A percentile compares a stretch with the other conserved stretches of the same genome.
These are phyloP conservation scores for Umbelopsis sp. DNA, from an alignment of 192 early-diverging fungal species.

Conservation along the genomic window DNA sequence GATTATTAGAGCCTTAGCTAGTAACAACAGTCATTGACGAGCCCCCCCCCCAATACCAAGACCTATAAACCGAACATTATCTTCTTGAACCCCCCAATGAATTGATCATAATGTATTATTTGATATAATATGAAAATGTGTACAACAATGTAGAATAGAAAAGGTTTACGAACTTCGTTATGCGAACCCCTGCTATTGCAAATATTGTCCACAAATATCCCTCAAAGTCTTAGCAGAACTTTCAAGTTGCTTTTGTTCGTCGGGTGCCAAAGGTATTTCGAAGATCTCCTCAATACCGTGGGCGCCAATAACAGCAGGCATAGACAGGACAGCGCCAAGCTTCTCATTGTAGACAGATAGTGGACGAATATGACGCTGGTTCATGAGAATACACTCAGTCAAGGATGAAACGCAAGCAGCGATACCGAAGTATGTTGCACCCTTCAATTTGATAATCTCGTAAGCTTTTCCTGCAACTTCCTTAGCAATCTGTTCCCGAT, in stretches of 20 bases:
- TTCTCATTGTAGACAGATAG: slow-evolving; percentile 67
- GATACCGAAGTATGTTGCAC: slow-evolving; percentile 85
- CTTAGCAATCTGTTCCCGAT: slow-evolving; percentile 55
- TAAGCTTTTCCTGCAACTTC: slow-evolving; percentile 76
- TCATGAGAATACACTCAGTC: slow-evolving; percentile 66
- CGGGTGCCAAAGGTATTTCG: slow-evolving; percentile 61
- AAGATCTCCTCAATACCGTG: slow-evolving; percentile 73
- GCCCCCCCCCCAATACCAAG: no score
- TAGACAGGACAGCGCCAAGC: slow-evolving; percentile 66
- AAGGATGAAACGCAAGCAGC: slow-evolving; percentile 75
- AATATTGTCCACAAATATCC: slow-evolving; percentile 53
- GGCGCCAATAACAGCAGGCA: slow-evolving; percentile 77
- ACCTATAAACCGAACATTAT: no score
- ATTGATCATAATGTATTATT: no score
- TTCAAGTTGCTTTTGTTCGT: slow-evolving; percentile 61
- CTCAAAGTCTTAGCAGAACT: slow-evolving; percentile 56
- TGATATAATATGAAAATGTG: background rate
- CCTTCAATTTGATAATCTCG: slow-evolving; percentile 84
- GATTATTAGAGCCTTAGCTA: no score
- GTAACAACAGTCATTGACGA: no score
- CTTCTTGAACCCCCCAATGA: no score
- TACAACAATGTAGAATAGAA: background rate
- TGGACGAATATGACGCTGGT: slow-evolving; percentile 71
- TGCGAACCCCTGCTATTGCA: slow-evolving; percentile 12
- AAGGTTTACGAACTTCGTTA: background rate